A percentile compares a stretch with the other conserved stretches of the same genome.
These are phyloP conservation scores for Trichoderma reesei DNA, from an alignment of 495 filamentous ascomycete genomes.

Conservation along the genomic window DNA sequence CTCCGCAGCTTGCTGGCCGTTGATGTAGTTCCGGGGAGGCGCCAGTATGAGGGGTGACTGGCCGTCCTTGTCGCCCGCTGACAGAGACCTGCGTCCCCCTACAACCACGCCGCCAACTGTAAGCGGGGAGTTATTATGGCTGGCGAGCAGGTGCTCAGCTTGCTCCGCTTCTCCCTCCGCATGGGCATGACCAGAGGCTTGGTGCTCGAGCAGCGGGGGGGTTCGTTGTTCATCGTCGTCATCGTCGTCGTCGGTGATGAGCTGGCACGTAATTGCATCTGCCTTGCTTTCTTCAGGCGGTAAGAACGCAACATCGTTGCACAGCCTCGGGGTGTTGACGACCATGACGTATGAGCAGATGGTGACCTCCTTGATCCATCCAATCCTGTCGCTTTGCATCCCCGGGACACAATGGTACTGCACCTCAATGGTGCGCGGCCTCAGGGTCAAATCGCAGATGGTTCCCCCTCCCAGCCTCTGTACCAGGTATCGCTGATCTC, in stretches of 20 bases:
- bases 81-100: constrained; percentile 43
- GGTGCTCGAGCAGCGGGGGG: constrained; percentile 16
- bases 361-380: constrained; percentile 88
- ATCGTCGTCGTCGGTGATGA: constrained; percentile 43
- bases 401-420: constrained; percentile 88
- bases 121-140: constrained; percentile 13
- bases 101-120: constrained; percentile 43
- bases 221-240: neutral
- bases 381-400: constrained; percentile 65
- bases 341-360: constrained; percentile 95
- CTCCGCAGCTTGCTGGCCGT: constrained; percentile 10
- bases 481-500: constrained; percentile 80
- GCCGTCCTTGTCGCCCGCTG: constrained; percentile 31
- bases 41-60: constrained; percentile 27
- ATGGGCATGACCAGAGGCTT: constrained; percentile 30
- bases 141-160: constrained; percentile 25
- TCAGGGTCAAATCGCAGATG: constrained; percentile 82
- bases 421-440: constrained; percentile 75
- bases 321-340: constrained; percentile 85
- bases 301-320: constrained; percentile 84
- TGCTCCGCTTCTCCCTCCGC: constrained; percentile 30
- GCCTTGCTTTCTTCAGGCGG: constrained; percentile 74
- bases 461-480: constrained; percentile 81
- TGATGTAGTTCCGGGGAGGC: constrained; percentile 27
- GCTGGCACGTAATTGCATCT: constrained; percentile 66